Evolutionary conservation across 2,329 filamentous ascomycete species (phyloP), one percentile per base, ranked within the genome.

Genomic region (Fusarium begoniae): DNA sequence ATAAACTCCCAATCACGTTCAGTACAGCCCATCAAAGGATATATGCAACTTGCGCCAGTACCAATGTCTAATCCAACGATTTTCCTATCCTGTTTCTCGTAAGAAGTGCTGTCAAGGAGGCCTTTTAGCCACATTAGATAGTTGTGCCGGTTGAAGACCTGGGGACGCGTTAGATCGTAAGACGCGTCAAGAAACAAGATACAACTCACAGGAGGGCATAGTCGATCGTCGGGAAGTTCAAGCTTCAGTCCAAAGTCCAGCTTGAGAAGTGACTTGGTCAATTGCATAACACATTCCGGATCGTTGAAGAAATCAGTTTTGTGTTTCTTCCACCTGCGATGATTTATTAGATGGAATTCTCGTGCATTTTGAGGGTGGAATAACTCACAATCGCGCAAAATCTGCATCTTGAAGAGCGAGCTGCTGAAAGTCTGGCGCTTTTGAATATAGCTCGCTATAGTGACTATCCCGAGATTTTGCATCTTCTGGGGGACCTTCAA

Each of bases 111-210:
- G 78, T 97, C 94, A 12, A 98, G 80, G 0, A 99, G 88, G 7
- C 88, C 87, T 78, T 97, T 94, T 3, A 98, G 85, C 95, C 95
- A 98, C 14, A 95, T 85, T 26, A 98, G 90, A 81, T 99, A 99
- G 79, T 96, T 96, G 81, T 97, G 92, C 56, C 95, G 90, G 69
- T 89, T 90, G 1, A 88, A 87, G 4, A 90, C 86, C 88, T 89
- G 14, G 18, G 28, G 32, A 53, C 54, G 50, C 38, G 67, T 73
- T 47, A 66, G 63, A 53, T 38, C 22, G 6, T n/a, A 59, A 17
- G 41, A 66, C 59, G 59, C 41, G 53, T 54, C 26, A 24, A 14
- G 20, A 60, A n/a, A 15, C 20, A 24, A 45, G 5, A 20, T 12
- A 13, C 8, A 30, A 60, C 85, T 77, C 80, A 97, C 93, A 3